Percentiles rank a stretch among this genome's conserved stretches.
Evolutionary conservation across 805 yeast species (phyloP).

Genomic region (Yarrowia deformans): DNA sequence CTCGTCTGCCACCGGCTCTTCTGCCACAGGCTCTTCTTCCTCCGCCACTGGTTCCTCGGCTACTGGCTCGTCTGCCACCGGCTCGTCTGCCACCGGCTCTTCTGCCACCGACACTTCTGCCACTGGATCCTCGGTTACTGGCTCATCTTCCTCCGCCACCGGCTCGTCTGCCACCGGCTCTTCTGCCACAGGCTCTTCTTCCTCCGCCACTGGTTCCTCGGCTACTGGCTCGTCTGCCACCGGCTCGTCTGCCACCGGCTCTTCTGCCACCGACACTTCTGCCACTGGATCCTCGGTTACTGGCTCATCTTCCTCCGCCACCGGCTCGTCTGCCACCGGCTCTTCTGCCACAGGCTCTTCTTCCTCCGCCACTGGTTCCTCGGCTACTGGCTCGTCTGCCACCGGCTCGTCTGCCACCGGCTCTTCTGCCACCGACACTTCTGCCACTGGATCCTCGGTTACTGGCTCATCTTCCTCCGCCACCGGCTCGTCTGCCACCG

Average conservation of each 20-base stretch:
- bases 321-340: background rate
- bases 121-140: background rate
- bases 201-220: too few species aligned
- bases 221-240: background rate
- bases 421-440: background rate
- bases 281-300: too few species aligned
- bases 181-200: background rate
- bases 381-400: background rate
- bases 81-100: too few species aligned
- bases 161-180: background rate
- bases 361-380: background rate
- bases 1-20: background rate
- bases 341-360: background rate
- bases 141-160: background rate
- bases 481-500: background rate
- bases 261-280: background rate
- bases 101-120: background rate
- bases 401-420: too few species aligned
- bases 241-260: background rate
- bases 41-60: background rate
- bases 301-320: background rate
- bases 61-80: background rate
- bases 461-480: background rate
- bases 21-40: background rate
- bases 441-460: background rate